Evolutionary conservation across 192 early-diverging fungal genomes (phyloP), one percentile per base, ranked within the genome.

Genomic region (Chytriomyces sp.): DNA sequence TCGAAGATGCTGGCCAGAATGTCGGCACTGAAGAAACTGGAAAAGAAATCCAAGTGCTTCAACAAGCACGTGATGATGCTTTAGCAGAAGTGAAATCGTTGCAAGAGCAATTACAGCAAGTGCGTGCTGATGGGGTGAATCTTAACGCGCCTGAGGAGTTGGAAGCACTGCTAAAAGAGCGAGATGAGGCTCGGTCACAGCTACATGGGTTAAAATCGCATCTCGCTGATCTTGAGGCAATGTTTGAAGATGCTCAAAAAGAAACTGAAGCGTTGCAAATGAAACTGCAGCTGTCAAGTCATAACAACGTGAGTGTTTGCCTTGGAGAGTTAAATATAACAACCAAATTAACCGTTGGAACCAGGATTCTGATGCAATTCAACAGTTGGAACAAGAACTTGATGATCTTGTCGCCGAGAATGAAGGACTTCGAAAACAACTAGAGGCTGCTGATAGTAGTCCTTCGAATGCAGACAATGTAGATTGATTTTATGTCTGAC

Each of bases 241-340:
- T 61, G 66, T 67, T 77, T 77, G 76, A 77, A 26, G 76, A 77
- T 11, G 67, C 76, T 28, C 64, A 77, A 50, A 50, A 47, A 1
- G 76, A 77, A 61, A 18, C 50, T 46, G 76, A 69, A 20, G 67
- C 69, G 7, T 61, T 77, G 26, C 10, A 43, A 46, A 59, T 9
- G 9, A 13, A 73, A 46, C 23, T 43, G 11, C 65, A 63, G 62
- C 53, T n/a, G 0, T 13, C 35, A 35, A 64, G 23, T 26, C 0
- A 26, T 64, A 13, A 0, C 11, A 64, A 57, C 20, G 28, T 35
- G 28, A 35, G 13, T 11, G 53, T 57, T 57, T 57, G 53, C 20
- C 20, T 57, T 20, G 11, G 20, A 57, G 11, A 57, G 1, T 57
- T 57, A 57, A 11, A 18, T 53, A 53, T 18, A 18, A 20, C 0